These are phyloP conservation scores for Beauveria bassiana DNA, from an alignment of 2,329 filamentous ascomycete species.

Conservation along the genomic window DNA sequence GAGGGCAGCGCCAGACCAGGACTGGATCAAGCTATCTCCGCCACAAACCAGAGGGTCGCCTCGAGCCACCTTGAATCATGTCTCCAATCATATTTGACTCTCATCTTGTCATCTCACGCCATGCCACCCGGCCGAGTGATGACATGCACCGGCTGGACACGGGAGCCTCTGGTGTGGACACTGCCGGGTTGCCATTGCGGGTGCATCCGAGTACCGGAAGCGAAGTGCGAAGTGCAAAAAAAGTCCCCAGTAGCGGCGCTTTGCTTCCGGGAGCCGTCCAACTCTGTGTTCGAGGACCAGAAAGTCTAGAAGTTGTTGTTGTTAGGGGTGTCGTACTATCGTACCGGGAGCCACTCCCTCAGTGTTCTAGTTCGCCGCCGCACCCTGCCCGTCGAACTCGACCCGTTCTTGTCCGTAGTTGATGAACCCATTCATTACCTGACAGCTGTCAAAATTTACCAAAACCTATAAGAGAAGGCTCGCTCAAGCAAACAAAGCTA, in stretches of 20 bases:
- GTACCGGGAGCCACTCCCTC: background rate
- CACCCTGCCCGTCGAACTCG: no score
- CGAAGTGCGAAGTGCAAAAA: background rate
- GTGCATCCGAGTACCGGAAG: conserved; percentile 4
- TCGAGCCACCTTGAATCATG: background rate
- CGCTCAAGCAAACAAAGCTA: background rate
- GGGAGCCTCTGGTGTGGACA: background rate
- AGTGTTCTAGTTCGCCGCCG: background rate
- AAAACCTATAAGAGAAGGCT: no score
- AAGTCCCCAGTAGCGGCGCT: background rate
- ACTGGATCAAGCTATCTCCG: conserved; percentile 10
- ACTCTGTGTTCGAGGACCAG: background rate
- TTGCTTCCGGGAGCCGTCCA: background rate
- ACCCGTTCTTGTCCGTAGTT: no score
- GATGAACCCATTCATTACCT: background rate
- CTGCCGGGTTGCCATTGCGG: background rate
- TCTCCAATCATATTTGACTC: no score
- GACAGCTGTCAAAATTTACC: background rate
- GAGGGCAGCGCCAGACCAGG: background rate
- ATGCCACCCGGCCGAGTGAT: background rate
- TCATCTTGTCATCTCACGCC: background rate
- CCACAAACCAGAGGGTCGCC: conserved; percentile 10
- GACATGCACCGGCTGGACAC: background rate
- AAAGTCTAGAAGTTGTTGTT: background rate
- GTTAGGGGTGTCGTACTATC: background rate